phyloP scores from a whole-genome alignment of 2,329 filamentous ascomycete genomes.

The Exophiala oligosperma region DNA sequence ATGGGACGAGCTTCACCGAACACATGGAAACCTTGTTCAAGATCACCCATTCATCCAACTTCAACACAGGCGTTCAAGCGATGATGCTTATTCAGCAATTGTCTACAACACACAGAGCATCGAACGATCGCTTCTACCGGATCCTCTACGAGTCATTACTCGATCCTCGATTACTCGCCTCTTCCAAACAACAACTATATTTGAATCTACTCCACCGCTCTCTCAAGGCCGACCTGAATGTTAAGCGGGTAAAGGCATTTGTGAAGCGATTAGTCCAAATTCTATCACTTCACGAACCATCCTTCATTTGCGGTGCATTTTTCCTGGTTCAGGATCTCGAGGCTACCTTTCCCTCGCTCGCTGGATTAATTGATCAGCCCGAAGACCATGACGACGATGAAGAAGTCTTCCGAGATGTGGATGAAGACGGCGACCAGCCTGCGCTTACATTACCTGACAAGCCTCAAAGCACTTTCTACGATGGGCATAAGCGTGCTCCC shows the following conservation, averaged over 20 bases:
- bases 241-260: slow-evolving; percentile 91
- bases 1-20: slow-evolving; percentile 77
- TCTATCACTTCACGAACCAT: slow-evolving; percentile 82
- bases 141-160: slow-evolving; percentile 93
- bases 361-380: slow-evolving; percentile 74
- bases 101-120: slow-evolving; percentile 74
- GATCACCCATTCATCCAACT: slow-evolving; percentile 96
- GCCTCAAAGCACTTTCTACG: slow-evolving; percentile 58
- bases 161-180: slow-evolving; percentile 82
- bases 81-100: slow-evolving; percentile 94
- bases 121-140: slow-evolving; percentile 88
- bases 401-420: slow-evolving; percentile 68
- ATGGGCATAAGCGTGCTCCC: slow-evolving; percentile 87
- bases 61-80: slow-evolving; percentile 97
- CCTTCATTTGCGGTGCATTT: slow-evolving; percentile 90
- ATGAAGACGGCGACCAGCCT: slow-evolving; percentile 43
- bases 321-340: slow-evolving; percentile 84
- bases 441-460: slow-evolving; percentile 29
- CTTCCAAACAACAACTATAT: slow-evolving; percentile 94
- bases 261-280: slow-evolving; percentile 90
- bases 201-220: slow-evolving; percentile 88
- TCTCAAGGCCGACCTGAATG: slow-evolving; percentile 85
- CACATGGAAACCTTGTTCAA: slow-evolving; percentile 93
- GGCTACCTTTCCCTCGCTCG: slow-evolving; percentile 75
- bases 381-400: slow-evolving; percentile 76